A percentile compares a stretch with the other conserved stretches of the same genome.
phyloP scores from a whole-genome alignment of 768 basidiomycete genomes.

The Rickenella mellea region DNA sequence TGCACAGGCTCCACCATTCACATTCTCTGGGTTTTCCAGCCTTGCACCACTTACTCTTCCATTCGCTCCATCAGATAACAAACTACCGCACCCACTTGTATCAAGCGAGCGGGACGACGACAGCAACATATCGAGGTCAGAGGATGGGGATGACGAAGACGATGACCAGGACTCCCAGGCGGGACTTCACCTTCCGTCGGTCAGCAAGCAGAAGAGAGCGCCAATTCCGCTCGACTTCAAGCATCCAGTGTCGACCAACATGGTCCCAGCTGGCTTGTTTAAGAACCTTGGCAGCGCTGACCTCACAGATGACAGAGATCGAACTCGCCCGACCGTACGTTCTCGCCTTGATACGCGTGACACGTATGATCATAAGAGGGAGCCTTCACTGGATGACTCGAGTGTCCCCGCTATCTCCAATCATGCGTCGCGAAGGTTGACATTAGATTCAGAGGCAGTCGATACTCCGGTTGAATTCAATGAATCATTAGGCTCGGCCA shows the following conservation, averaged over 20 bases:
- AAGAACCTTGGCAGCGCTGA: conserved; percentile 55
- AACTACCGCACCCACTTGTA: background rate
- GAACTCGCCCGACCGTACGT: conserved; percentile 61
- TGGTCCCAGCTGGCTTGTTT: conserved; percentile 79
- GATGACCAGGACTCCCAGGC: background rate
- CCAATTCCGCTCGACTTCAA: conserved; percentile 78
- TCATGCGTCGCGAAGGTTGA: conserved; percentile 33
- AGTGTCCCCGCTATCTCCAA: conserved; percentile 62
- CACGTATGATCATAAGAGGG: conserved; percentile 54
- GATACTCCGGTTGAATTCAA: conserved; percentile 19
- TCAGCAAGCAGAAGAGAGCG: conserved; percentile 45
- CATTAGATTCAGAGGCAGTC: conserved; percentile 36
- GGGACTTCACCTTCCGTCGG: conserved; percentile 20
- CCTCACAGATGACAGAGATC: conserved; percentile 57
- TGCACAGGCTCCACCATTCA: conserved; percentile 49
- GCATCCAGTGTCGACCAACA: conserved; percentile 54
- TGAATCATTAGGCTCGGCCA: conserved; percentile 34
- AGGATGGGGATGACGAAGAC: no score
- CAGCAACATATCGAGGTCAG: conserved; percentile 1
- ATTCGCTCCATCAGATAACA: no score
- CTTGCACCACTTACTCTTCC: background rate
- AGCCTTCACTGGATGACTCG: conserved; percentile 71
- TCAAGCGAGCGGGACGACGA: conserved; percentile 5
- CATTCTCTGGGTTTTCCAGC: conserved; percentile 54
- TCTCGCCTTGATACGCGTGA: conserved; percentile 71